Base-by-base conservation (phyloP, 306 rosid genomes). In the Medicago arabica region DNA sequence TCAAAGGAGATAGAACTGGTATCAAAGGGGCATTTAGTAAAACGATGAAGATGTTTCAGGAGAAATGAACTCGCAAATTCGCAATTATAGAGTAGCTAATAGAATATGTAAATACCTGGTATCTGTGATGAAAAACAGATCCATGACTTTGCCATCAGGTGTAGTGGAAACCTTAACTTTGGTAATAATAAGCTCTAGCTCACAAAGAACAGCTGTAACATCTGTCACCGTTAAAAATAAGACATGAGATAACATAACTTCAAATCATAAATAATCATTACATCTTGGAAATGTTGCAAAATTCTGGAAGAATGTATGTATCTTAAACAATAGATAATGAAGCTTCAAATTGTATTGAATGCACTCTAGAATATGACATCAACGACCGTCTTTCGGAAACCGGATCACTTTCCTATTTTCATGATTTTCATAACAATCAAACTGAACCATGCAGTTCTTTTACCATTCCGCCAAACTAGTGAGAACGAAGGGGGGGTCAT, bases 141-240 rank as follows among this genome's bases (percentile, higher is more conserved):
- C 97, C 88, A 95, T 86, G 71, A 92, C 97, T 92, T 76, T 92
- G 66, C 93, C 97, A 78, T 95, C 99, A 1, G 99, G 99, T 16
- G 97, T 95, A 16, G 96, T 92, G 44, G 97, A 95, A 39, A 95
- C 96, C 89, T 95, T 95, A 80, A 95, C 97, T 88, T 89, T 95
- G 75, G 88, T 82, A 61, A 95, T 92, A 39, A 72, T 82, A 82
- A 95, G 89, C 87, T 95, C 99, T 9, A 88, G 90, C 69, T 90
- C 97, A 75, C 88, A 89, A 55, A 95, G 97, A 88, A 89, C 97
- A 79, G 72, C 75, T 0, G 99, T 95, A 74, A 95, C 97, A 85
- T 95, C 99, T 95, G 91, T 57, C 51, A 83, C 53, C 60, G 54
- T 46, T 67, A 39, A 51, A 74, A 68, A 73, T 16, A 14, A 44